Base-by-base conservation (phyloP, 371 early-diverging fungal genomes). In the Rhizomucor miehei region DNA sequence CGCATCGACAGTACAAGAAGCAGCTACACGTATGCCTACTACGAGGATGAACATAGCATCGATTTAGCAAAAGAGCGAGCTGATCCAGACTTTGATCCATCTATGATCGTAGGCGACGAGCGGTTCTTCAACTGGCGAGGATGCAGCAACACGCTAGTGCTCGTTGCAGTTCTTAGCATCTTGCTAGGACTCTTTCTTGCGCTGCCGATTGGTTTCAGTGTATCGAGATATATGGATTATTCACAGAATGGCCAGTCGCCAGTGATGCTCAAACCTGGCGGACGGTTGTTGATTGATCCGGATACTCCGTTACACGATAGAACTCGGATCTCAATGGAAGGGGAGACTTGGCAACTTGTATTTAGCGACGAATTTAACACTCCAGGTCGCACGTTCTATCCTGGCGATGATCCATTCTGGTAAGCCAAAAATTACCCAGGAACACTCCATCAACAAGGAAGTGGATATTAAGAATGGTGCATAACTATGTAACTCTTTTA, bases 331-430 rank as follows among this genome's bases (percentile, higher is more conserved):
- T 54, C 54, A 9, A 13, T 45, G 35, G 43, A 54, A n/a, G 54
- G 54, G 10, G 54, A 54, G 36, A 29, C 43, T 17, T 73, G 63
- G 57, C 24, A 51, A 3, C 36, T 82, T 16, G 81, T 75, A 21
- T 82, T 81, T 44, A 73, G 74, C 37, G 83, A 82, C 54, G 83
- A 82, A 56, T 82, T 82, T 44, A 66, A 79, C 20, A 56, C 65
- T 46, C 73, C 75, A 5, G 77, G 77, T 3, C 77, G 83, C 38
- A 62, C 65, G 1, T 82, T 82, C 52, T 54, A 55, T 8, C 73
- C 75, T 2, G 80, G 82, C 17, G 70, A 77, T 35, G 83, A 82
- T 54, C 59, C 63, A 13, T 58, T 54, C 20, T 79, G 80, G 79
- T 45, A 21, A 5, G 9, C 9, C 43, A 43, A 6, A 8, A n/a